phyloP scores from a whole-genome alignment of 148 eudicot genomes.

The Oxyria digyna region DNA sequence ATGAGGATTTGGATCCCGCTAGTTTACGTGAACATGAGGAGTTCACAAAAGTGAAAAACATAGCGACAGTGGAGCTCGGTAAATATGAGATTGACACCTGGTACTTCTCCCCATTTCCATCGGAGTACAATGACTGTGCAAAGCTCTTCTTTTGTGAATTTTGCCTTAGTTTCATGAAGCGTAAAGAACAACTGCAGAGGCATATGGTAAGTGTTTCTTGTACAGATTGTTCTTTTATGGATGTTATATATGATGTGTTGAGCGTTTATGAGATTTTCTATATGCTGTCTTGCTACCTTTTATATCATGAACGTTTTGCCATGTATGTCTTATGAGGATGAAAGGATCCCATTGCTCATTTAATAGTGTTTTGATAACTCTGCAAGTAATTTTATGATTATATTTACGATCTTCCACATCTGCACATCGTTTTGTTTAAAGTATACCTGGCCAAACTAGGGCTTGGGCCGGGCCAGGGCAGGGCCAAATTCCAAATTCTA shows the following conservation, averaged over 20 bases:
- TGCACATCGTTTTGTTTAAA: background rate
- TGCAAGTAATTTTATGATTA: background rate
- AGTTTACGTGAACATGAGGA: slow-evolving; percentile 99
- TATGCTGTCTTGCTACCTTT: background rate
- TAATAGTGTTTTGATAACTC: background rate
- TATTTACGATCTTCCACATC: background rate
- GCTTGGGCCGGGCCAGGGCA: no score
- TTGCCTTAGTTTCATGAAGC: slow-evolving; percentile 95
- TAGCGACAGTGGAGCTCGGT: slow-evolving; percentile 86
- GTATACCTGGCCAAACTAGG: no score
- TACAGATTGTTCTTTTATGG: background rate
- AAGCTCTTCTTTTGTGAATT: slow-evolving; percentile 95
- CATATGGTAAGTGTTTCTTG: slow-evolving; percentile 68
- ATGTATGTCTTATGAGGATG: background rate
- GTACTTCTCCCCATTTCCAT: slow-evolving; percentile 97
- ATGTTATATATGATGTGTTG: background rate
- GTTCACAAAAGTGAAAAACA: slow-evolving; percentile 92
- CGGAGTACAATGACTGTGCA: slow-evolving; percentile 80
- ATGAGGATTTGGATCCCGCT: slow-evolving; percentile 95
- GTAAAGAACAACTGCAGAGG: slow-evolving; percentile 79
- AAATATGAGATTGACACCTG: slow-evolving; percentile 97
- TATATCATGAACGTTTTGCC: background rate
- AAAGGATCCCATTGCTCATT: slow-evolving; percentile 1
- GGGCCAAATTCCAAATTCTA: no score
- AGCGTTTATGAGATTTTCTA: background rate